Evolutionary conservation across 108 stramenopile genomes (phyloP).

Genomic region (Licmophora abbreviata): DNA sequence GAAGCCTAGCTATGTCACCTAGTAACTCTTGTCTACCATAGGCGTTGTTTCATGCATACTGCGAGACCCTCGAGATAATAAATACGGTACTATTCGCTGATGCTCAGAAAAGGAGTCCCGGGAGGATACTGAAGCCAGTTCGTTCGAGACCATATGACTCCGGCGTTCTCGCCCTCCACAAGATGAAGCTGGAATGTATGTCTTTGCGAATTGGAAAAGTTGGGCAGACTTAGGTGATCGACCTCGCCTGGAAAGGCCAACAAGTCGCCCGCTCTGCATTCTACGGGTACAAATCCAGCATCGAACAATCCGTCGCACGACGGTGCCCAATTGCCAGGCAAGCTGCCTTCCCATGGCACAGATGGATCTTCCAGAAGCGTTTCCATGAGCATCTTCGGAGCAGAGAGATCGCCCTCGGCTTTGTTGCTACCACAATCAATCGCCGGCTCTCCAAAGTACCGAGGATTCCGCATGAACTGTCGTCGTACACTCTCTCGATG

Average conservation of each 20-base stretch:
- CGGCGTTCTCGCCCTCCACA: constrained; percentile 69
- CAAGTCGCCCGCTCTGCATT: constrained; percentile 85
- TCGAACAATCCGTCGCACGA: constrained; percentile 35
- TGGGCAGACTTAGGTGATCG: constrained; percentile 88
- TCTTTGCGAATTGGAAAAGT: constrained; percentile 42
- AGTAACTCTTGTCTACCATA: too few species aligned
- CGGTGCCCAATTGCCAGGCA: constrained; percentile 37
- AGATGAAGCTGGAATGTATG: constrained; percentile 93
- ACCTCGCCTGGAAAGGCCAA: constrained; percentile 76
- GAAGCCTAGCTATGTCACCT: too few species aligned
- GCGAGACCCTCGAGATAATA: too few species aligned
- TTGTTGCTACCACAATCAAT: constrained; percentile 13
- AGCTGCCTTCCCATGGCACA: constrained; percentile 59
- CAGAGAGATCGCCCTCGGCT: constrained; percentile 5
- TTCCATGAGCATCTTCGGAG: constrained; percentile 35
- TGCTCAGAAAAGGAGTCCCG: constrained; percentile 39
- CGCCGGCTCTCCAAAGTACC: constrained; percentile 35
- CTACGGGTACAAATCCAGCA: constrained; percentile 72
- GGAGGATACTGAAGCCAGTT: constrained; percentile 91
- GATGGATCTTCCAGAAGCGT: constrained; percentile 13
- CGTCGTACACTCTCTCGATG: constrained; percentile 70
- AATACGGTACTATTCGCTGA: neutral
- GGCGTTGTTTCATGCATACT: too few species aligned
- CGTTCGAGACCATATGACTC: constrained; percentile 62
- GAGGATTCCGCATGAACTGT: constrained; percentile 75